phyloP scores from a whole-genome alignment of 2,329 filamentous ascomycete species.

The Fusarium nelsonii region DNA sequence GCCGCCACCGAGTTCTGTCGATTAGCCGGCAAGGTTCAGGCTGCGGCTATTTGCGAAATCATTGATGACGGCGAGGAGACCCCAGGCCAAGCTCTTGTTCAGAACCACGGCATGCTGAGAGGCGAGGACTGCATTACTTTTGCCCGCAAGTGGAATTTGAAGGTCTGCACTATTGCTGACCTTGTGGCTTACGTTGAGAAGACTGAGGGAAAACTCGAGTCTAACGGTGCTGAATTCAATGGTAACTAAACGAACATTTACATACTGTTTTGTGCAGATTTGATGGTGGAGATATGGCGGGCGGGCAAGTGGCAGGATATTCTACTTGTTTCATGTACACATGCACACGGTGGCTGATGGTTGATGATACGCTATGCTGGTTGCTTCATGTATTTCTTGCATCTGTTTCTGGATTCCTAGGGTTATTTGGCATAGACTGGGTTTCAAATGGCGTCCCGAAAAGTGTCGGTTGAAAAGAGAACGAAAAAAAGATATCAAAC shows the following conservation, averaged over 20 bases:
- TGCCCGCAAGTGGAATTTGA: constrained; percentile 88
- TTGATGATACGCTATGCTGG: constrained; percentile 23
- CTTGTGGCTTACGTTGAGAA: constrained; percentile 83
- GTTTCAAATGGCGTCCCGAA: constrained; percentile 41
- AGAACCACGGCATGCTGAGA: constrained; percentile 87
- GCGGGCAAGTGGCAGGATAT: constrained; percentile 1
- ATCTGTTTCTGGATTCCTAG: constrained; percentile 41
- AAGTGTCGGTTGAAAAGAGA: constrained; percentile 37
- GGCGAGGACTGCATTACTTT: constrained; percentile 90
- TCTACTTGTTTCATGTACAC: constrained; percentile 12
- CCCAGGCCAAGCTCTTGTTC: constrained; percentile 73
- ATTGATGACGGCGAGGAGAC: constrained; percentile 86
- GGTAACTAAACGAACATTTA: constrained; percentile 31
- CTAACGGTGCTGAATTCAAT: constrained; percentile 51
- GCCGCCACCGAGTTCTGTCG: constrained; percentile 91
- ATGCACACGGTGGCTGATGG: constrained; percentile 12
- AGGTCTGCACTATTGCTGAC: constrained; percentile 95
- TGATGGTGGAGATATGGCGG: background rate
- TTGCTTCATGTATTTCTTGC: constrained; percentile 35
- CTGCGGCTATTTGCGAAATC: constrained; percentile 89
- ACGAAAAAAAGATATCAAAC: constrained; percentile 23
- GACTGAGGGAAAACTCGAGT: constrained; percentile 71
- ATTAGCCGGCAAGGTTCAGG: constrained; percentile 80
- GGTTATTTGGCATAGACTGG: constrained; percentile 40
- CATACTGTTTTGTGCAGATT: background rate